Evolutionary conservation across 2,329 filamentous ascomycete species (phyloP).

Genomic region (Colletotrichum sp.): DNA sequence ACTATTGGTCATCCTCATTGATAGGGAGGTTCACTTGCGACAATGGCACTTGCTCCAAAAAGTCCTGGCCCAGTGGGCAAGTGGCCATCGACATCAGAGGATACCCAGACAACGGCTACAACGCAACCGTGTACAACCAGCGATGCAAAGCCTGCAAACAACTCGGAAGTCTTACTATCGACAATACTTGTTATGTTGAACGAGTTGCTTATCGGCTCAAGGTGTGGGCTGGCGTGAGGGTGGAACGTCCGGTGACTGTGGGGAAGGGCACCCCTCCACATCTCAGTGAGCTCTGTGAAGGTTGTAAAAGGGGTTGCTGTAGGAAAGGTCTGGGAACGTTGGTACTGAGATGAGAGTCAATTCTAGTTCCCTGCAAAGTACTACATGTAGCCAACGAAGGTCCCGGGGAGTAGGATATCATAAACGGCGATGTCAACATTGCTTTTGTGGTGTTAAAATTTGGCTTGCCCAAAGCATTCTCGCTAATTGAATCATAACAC

Average conservation of each 20-base stretch:
- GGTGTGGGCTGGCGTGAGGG: background rate
- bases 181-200: background rate
- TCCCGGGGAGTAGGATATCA: too few species aligned
- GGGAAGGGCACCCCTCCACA: background rate
- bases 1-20: too few species aligned
- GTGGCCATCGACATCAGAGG: constrained; percentile 37
- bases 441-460: too few species aligned
- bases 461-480: too few species aligned
- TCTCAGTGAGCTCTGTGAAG: background rate
- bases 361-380: too few species aligned
- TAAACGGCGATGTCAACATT: too few species aligned
- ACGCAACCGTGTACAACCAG: constrained; percentile 40
- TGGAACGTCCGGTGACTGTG: background rate
- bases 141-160: constrained; percentile 33
- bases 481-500: too few species aligned
- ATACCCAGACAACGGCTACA: constrained; percentile 34
- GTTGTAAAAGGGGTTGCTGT: background rate
- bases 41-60: constrained; percentile 15
- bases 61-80: constrained; percentile 34
- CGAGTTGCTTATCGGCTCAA: background rate
- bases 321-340: too few species aligned
- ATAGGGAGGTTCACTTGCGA: constrained; percentile 39
- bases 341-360: too few species aligned
- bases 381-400: too few species aligned
- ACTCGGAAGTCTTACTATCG: background rate